These are phyloP conservation scores for Biscogniauxia marginata DNA, from an alignment of 2,329 filamentous ascomycete species.

Conservation along the genomic window DNA sequence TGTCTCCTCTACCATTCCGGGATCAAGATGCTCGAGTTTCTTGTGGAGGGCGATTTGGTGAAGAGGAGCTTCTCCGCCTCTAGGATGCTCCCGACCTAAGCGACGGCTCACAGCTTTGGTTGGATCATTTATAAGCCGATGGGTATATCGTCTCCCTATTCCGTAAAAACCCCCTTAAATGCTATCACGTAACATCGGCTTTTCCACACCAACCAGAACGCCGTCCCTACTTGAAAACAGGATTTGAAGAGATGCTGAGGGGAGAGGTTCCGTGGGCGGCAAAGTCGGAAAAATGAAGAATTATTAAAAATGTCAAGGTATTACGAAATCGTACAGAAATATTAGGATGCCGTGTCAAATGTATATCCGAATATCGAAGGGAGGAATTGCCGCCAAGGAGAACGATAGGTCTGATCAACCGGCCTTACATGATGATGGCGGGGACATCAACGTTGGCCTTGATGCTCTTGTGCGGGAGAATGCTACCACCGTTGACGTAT, in stretches of 20 bases:
- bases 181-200: background rate
- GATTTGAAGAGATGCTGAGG: slow-evolving; percentile 27
- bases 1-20: background rate
- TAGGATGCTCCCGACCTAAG: background rate
- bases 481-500: slow-evolving; percentile 94
- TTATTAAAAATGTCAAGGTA: slow-evolving; percentile 18
- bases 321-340: slow-evolving; percentile 28
- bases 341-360: slow-evolving; percentile 16
- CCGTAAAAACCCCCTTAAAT: background rate
- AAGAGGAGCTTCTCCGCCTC: background rate
- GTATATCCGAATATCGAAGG: slow-evolving; percentile 21
- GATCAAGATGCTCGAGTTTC: background rate
- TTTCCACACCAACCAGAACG: slow-evolving; percentile 25
- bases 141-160: slow-evolving; percentile 7
- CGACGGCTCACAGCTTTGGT: background rate
- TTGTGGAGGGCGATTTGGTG: background rate
- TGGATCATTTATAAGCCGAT: background rate
- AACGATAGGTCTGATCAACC: background rate
- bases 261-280: slow-evolving; percentile 23
- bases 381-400: background rate
- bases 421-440: slow-evolving; percentile 65
- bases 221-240: slow-evolving; percentile 16
- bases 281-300: slow-evolving; percentile 3
- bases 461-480: slow-evolving; percentile 97
- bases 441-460: slow-evolving; percentile 91